These are phyloP conservation scores for Flaveria linearis DNA, from an alignment of 129 eudicot species.

Conservation along the genomic window DNA sequence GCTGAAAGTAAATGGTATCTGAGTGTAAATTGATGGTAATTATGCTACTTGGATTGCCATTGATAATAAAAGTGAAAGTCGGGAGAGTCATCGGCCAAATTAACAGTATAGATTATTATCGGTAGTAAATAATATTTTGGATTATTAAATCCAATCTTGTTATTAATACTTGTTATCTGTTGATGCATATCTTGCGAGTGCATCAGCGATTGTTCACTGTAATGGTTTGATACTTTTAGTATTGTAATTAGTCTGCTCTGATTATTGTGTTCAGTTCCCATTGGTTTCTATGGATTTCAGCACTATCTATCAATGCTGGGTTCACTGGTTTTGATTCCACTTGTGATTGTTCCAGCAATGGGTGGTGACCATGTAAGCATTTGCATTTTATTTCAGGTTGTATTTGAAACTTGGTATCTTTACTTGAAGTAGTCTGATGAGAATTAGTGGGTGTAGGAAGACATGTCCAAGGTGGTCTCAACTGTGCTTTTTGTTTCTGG, in stretches of 20 bases:
- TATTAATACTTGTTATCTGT: neutral
- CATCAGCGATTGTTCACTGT: no score
- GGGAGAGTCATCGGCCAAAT: no score
- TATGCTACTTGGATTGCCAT: no score
- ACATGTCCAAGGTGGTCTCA: constrained; percentile 78
- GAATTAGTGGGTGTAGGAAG: constrained; percentile 71
- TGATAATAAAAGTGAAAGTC: no score
- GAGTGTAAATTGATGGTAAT: no score
- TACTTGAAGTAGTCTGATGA: constrained; percentile 33
- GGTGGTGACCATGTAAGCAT: constrained; percentile 89
- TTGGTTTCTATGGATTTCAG: constrained; percentile 84
- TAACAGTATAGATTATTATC: no score
- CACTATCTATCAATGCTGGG: constrained; percentile 88
- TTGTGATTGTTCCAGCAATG: constrained; percentile 96
- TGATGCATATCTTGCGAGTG: neutral
- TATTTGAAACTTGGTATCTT: neutral
- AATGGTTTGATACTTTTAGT: neutral
- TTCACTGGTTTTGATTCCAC: constrained; percentile 84
- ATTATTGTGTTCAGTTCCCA: constrained; percentile 69
- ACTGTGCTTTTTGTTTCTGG: constrained; percentile 89
- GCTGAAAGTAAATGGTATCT: no score
- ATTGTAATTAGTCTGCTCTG: neutral
- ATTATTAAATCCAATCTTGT: no score
- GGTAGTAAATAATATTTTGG: no score
- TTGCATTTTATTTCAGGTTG: constrained; percentile 16